Conservation (phyloP, 768 basidiomycete species). For the Exidia glandulosa region DNA sequence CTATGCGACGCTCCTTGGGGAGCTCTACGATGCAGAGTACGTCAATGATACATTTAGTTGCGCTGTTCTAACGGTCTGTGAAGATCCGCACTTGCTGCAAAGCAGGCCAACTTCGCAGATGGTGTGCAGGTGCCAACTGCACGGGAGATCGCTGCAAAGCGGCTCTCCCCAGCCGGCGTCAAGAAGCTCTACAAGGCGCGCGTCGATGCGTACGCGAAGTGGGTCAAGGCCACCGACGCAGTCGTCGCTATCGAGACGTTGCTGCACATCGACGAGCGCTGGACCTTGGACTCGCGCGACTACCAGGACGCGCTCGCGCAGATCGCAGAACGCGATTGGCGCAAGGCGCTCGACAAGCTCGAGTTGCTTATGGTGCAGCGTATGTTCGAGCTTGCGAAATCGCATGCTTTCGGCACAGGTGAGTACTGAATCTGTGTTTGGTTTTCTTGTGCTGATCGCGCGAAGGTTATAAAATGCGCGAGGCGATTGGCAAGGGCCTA, state of each 20-base stretch:
- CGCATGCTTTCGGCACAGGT: constrained; percentile 15
- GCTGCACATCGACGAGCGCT: background rate
- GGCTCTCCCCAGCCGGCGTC: background rate
- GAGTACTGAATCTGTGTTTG: background rate
- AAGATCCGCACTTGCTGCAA: too few relatives aligned
- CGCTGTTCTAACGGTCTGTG: too few relatives aligned
- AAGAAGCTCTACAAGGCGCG: background rate
- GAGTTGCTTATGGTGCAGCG: constrained; percentile 20
- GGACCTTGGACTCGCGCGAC: background rate
- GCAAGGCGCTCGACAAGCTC: constrained; percentile 16
- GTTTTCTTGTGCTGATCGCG: background rate
- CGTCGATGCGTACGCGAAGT: background rate
- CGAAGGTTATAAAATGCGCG: constrained; percentile 19
- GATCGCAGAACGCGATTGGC: constrained; percentile 7
- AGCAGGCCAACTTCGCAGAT: too few relatives aligned
- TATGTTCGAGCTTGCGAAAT: constrained; percentile 20
- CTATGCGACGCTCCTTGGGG: constrained; percentile 1
- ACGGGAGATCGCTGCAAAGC: background rate
- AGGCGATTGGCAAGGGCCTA: constrained; percentile 20
- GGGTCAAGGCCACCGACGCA: background rate
- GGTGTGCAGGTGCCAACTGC: too few relatives aligned
- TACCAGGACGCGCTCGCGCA: background rate
- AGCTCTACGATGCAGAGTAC: background rate
- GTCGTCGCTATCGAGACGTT: background rate
- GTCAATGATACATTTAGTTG: background rate